phyloP scores from a whole-genome alignment of 768 basidiomycete genomes.

The Panellus pusillus region DNA sequence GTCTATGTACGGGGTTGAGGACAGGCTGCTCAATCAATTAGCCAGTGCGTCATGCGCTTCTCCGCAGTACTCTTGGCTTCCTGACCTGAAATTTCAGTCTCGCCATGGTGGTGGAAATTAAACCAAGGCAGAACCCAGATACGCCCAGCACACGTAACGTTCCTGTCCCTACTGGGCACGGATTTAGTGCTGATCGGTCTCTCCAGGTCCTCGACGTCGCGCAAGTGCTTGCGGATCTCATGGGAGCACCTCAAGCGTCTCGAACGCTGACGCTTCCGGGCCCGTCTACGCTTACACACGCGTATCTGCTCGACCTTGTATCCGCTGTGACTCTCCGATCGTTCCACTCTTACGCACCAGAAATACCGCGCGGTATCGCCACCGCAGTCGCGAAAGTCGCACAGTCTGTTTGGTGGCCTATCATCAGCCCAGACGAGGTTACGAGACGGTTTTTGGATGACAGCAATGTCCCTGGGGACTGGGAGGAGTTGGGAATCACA shows the following conservation, averaged over 20 bases:
- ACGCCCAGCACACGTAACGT: constrained; percentile 84
- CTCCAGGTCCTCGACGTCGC: constrained; percentile 89
- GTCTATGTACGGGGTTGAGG: constrained; percentile 91
- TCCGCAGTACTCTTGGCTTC: constrained; percentile 11
- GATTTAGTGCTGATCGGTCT: constrained; percentile 18
- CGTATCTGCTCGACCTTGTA: constrained; percentile 78
- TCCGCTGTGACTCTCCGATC: constrained; percentile 77
- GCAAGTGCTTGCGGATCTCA: constrained; percentile 81
- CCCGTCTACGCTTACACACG: constrained; percentile 80
- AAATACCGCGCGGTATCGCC: constrained; percentile 74
- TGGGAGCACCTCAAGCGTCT: constrained; percentile 58
- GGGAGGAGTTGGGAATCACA: constrained; percentile 77
- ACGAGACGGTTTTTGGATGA: constrained; percentile 87
- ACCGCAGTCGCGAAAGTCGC: constrained; percentile 57
- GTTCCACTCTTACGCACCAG: constrained; percentile 63
- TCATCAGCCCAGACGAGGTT: constrained; percentile 88
- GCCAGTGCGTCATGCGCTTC: constrained; percentile 60
- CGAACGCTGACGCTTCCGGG: constrained; percentile 84
- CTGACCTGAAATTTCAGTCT: constrained; percentile 49
- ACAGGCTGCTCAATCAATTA: constrained; percentile 90
- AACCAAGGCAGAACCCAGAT: constrained; percentile 86
- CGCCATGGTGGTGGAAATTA: constrained; percentile 92
- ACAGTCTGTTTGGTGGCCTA: constrained; percentile 89
- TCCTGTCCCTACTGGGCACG: constrained; percentile 1
- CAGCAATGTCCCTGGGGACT: constrained; percentile 68